Percentiles rank a stretch among this genome's conserved stretches.
These are phyloP conservation scores for Zoysia japonica DNA, from an alignment of 176 grass and related monocot species.

Conservation along the genomic window DNA sequence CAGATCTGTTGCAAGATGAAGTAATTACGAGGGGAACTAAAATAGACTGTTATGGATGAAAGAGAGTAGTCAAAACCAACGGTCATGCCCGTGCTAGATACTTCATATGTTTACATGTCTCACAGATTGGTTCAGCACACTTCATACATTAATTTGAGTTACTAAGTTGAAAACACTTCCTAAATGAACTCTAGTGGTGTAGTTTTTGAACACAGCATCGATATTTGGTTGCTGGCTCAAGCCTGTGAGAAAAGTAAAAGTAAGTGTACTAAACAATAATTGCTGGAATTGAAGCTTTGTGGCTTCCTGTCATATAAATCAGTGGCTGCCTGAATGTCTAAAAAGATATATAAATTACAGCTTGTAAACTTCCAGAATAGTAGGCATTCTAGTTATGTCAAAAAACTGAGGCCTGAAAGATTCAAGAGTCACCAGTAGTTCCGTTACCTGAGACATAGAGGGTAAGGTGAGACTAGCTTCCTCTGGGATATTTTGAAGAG, in stretches of 20 bases:
- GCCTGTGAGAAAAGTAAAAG: background rate
- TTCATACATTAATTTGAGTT: background rate
- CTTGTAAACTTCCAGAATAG: background rate
- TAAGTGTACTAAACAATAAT: background rate
- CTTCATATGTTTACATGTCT: background rate
- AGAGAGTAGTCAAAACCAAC: background rate
- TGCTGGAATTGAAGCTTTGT: background rate
- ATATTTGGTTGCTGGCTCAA: background rate
- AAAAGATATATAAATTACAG: constrained; percentile 2
- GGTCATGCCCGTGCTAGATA: background rate
- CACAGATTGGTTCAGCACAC: background rate
- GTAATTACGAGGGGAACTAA: constrained; percentile 5
- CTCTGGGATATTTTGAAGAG: constrained; percentile 29
- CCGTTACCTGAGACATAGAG: constrained; percentile 33
- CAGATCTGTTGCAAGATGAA: constrained; percentile 33
- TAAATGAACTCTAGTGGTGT: background rate
- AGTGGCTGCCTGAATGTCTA: background rate
- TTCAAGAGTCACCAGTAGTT: background rate
- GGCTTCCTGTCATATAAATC: background rate
- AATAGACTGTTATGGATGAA: constrained; percentile 20
- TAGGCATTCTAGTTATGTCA: background rate
- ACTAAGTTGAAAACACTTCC: background rate
- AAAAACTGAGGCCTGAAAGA: background rate
- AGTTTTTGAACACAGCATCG: background rate
- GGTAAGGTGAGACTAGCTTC: background rate